Conservation (phyloP, 2,329 filamentous ascomycete species). For the Exophiala mesophila region DNA sequence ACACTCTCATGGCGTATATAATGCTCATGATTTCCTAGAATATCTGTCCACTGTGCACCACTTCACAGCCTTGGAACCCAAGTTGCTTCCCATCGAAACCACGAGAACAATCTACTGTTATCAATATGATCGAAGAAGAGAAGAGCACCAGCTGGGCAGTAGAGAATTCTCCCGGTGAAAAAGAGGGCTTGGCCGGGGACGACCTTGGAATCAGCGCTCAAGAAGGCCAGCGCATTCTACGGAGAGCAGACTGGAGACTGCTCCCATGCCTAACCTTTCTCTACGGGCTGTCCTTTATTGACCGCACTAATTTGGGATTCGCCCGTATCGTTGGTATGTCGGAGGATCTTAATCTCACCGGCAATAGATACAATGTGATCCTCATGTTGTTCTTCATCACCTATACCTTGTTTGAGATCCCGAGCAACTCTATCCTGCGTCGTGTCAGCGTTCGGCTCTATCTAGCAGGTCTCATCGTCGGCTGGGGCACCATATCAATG, state of each 20-base stretch:
- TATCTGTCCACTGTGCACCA: no score
- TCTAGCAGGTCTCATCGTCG: neutral
- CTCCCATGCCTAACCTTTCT: neutral
- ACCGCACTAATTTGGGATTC: constrained; percentile 42
- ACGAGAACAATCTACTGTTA: no score
- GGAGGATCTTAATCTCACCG: constrained; percentile 33
- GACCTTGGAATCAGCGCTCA: neutral
- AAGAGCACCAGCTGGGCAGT: no score
- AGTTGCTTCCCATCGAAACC: no score
- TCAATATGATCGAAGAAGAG: no score
- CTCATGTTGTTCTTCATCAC: constrained; percentile 22
- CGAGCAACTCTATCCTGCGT: neutral
- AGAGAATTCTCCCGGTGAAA: no score
- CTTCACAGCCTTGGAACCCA: no score
- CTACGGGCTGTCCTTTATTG: constrained; percentile 35
- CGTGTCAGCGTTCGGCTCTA: neutral
- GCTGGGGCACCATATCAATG: neutral
- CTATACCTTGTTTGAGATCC: constrained; percentile 26
- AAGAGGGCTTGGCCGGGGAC: neutral
- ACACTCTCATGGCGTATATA: no score
- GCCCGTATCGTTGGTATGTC: constrained; percentile 36
- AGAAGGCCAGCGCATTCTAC: neutral
- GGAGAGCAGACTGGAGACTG: neutral
- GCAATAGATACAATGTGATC: constrained; percentile 15
- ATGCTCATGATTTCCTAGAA: no score